phyloP scores from a whole-genome alignment of 1,284 basidiomycete species.

The Cryptococcus hybrid region DNA sequence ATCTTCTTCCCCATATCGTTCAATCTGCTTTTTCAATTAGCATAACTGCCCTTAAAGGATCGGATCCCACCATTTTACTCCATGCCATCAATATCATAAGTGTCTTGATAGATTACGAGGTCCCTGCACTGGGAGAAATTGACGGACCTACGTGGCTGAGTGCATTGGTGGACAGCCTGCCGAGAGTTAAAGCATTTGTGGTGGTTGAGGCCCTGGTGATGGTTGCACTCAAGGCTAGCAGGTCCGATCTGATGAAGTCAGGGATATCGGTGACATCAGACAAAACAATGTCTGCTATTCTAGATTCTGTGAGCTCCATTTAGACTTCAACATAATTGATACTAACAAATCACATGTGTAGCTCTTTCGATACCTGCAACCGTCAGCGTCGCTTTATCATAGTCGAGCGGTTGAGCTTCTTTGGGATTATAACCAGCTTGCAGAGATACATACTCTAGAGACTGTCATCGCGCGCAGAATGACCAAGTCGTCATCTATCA shows the following conservation, averaged over 20 bases:
- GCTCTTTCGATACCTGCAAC: conserved; percentile 73
- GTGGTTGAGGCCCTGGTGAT: conserved; percentile 62
- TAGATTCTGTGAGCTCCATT: conserved; percentile 27
- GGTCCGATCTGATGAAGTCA: conserved; percentile 24
- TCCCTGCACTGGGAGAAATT: conserved; percentile 16
- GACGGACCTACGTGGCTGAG: conserved; percentile 40
- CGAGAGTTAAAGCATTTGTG: conserved; percentile 63
- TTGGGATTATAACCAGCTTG: conserved; percentile 59
- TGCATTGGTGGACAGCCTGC: conserved; percentile 28
- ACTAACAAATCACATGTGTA: conserved; percentile 35
- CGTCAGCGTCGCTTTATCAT: conserved; percentile 69
- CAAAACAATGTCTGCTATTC: conserved; percentile 24
- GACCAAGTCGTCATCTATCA: conserved; percentile 3
- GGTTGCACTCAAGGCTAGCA: conserved; percentile 56
- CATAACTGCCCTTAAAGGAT: conserved; percentile 3
- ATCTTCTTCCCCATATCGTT: conserved; percentile 22
- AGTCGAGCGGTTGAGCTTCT: conserved; percentile 78
- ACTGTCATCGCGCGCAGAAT: conserved; percentile 57
- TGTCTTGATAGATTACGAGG: conserved; percentile 27
- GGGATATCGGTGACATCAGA: conserved; percentile 22
- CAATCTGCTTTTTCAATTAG: conserved; percentile 18
- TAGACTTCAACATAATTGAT: background rate
- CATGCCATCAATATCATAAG: conserved; percentile 15
- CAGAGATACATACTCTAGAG: conserved; percentile 57
- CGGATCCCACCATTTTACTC: conserved; percentile 7